Percentiles rank a stretch among this genome's conserved stretches.
phyloP scores from a whole-genome alignment of 768 basidiomycete genomes.

The Cyclocybe cylindracea region DNA sequence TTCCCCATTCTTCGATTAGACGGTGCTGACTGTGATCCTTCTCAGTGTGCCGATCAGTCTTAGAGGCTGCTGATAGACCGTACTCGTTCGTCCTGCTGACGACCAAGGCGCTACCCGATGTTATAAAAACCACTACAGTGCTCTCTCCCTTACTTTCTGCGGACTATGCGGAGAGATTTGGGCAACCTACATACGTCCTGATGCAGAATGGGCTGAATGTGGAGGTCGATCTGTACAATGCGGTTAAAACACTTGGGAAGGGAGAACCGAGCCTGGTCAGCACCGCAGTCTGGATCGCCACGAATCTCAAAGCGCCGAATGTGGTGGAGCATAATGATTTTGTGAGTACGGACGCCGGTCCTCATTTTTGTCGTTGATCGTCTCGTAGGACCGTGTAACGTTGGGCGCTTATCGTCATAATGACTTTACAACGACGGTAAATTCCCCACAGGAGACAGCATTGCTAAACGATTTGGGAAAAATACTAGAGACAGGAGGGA shows the following conservation, averaged over 20 bases:
- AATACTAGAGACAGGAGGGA: constrained; percentile 50
- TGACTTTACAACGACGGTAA: constrained; percentile 38
- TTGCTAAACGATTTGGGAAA: constrained; percentile 45
- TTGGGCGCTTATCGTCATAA: constrained; percentile 57
- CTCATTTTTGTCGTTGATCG: not conserved
- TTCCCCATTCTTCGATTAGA: not conserved
- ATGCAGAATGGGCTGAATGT: constrained; percentile 76
- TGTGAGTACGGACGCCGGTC: constrained; percentile 32
- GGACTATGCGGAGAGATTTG: constrained; percentile 43
- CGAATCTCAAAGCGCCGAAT: constrained; percentile 48
- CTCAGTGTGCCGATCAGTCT: constrained; percentile 58
- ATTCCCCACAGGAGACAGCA: constrained; percentile 41
- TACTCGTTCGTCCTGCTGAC: constrained; percentile 70
- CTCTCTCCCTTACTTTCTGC: constrained; percentile 55
- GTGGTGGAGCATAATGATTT: constrained; percentile 52
- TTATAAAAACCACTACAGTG: constrained; percentile 54
- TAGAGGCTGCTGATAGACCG: constrained; percentile 56
- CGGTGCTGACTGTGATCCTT: constrained; percentile 1
- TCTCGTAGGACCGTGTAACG: constrained; percentile 14
- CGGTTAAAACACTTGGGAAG: constrained; percentile 40
- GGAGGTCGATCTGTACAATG: constrained; percentile 63
- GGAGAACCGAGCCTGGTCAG: constrained; percentile 54
- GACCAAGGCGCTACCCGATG: constrained; percentile 74
- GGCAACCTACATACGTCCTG: constrained; percentile 61
- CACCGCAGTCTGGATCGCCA: constrained; percentile 54